Percentiles rank a stretch among this genome's conserved stretches.
These are phyloP conservation scores for Sapria himalayana DNA, from an alignment of 345 rosid genomes.

Conservation along the genomic window DNA sequence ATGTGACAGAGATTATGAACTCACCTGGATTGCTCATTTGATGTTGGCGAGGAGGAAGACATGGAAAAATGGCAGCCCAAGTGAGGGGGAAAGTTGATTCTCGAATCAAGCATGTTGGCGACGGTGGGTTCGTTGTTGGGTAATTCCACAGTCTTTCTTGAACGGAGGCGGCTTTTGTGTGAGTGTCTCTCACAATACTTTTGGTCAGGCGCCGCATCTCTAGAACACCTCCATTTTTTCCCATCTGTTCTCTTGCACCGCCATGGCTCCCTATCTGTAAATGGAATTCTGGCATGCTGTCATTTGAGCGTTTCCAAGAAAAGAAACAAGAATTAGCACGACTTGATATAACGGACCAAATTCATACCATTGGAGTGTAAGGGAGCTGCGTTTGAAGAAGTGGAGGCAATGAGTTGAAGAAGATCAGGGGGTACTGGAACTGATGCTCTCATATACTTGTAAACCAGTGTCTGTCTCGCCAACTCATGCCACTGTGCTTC, in stretches of 20 bases:
- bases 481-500: slow-evolving; percentile 62
- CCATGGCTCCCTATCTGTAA: slow-evolving; percentile 52
- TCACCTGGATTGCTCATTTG: slow-evolving; percentile 39
- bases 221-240: slow-evolving; percentile 66
- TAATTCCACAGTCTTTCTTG: slow-evolving; percentile 84
- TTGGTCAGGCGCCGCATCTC: slow-evolving; percentile 48
- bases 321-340: too few species aligned
- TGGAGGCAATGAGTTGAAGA: slow-evolving; percentile 17
- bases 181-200: slow-evolving; percentile 64
- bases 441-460: slow-evolving; percentile 67
- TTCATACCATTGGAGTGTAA: slow-evolving; percentile 12
- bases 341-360: too few species aligned
- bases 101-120: slow-evolving; percentile 11
- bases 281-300: too few species aligned
- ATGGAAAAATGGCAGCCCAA: slow-evolving; percentile 9
- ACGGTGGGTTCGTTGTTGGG: slow-evolving; percentile 8
- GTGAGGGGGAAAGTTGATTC: slow-evolving; percentile 14
- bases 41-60: slow-evolving; percentile 13
- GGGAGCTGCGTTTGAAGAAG: slow-evolving; percentile 12
- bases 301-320: too few species aligned
- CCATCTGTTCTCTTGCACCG: slow-evolving; percentile 65
- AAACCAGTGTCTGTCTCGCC: slow-evolving; percentile 69
- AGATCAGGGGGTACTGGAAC: slow-evolving; percentile 67
- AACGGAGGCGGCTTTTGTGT: slow-evolving; percentile 62
- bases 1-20: not conserved